These are phyloP conservation scores for Fusarium sp. DNA, from an alignment of 2,329 filamentous ascomycete genomes.

Conservation along the genomic window DNA sequence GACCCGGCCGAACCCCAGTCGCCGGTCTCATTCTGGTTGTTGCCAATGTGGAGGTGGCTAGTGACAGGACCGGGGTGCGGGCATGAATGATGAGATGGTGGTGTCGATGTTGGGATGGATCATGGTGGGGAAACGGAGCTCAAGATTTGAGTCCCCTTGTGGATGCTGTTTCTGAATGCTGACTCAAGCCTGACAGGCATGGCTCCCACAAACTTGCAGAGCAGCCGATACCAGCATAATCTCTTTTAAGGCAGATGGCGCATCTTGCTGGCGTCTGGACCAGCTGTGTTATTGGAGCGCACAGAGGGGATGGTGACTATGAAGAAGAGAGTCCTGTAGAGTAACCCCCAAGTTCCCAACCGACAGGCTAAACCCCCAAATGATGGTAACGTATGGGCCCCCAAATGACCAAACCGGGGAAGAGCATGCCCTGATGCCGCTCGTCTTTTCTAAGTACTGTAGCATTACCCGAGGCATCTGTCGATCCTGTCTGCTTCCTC, in stretches of 20 bases:
- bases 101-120: conserved; percentile 43
- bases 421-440: conserved; percentile 34
- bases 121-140: conserved; percentile 41
- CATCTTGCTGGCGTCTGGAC: conserved; percentile 30
- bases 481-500: conserved; percentile 33
- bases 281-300: conserved; percentile 38
- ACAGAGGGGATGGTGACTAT: conserved; percentile 16
- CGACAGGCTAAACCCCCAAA: conserved; percentile 34
- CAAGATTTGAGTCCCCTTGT: conserved; percentile 36
- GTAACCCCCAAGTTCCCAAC: conserved; percentile 34
- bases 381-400: conserved; percentile 24
- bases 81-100: conserved; percentile 44
- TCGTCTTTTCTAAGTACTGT: conserved; percentile 8
- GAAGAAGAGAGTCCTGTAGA: conserved; percentile 5
- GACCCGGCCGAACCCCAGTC: conserved; percentile 44
- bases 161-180: conserved; percentile 36
- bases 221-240: conserved; percentile 15
- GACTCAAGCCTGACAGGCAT: conserved; percentile 22
- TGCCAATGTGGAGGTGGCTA: conserved; percentile 47
- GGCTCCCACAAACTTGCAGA: conserved; percentile 9
- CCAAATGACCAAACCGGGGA: conserved; percentile 42
- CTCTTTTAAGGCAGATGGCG: conserved; percentile 13
- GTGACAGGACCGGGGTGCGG: conserved; percentile 43
- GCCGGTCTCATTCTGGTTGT: conserved; percentile 43
- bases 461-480: conserved; percentile 32